A percentile compares a stretch with the other conserved stretches of the same genome.
Conservation (phyloP, 2,329 filamentous ascomycete species). For the Arthrobotrys pseudoclavata region DNA sequence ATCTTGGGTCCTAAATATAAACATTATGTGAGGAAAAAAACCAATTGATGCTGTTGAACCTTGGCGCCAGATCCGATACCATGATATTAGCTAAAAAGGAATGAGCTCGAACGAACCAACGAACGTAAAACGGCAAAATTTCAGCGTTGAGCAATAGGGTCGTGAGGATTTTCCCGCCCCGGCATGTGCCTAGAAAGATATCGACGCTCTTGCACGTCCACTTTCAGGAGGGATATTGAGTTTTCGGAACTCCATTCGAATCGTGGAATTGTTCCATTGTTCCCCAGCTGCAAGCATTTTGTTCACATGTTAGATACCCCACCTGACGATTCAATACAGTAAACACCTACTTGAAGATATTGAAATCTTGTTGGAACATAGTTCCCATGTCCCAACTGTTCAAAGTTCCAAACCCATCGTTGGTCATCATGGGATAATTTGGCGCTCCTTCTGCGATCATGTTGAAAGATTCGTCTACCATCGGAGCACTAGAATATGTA, state of each 20-base stretch:
- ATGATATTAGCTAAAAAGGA: constrained; percentile 16
- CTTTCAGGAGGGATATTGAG: constrained; percentile 39
- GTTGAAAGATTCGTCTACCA: constrained; percentile 34
- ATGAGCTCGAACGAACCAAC: constrained; percentile 15
- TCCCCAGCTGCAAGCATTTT: constrained; percentile 30
- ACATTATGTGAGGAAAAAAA: constrained; percentile 1
- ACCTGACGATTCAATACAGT: background rate
- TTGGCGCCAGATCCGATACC: constrained; percentile 28
- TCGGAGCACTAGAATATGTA: constrained; percentile 21
- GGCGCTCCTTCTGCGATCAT: constrained; percentile 30
- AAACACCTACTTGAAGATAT: constrained; percentile 44
- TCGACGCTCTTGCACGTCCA: background rate
- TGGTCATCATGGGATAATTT: constrained; percentile 34
- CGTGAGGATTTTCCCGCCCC: background rate
- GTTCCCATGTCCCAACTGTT: constrained; percentile 47
- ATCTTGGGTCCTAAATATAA: constrained; percentile 8
- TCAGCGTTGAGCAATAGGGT: constrained; percentile 1
- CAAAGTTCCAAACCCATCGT: constrained; percentile 14
- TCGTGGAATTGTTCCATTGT: constrained; percentile 45
- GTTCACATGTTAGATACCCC: constrained; percentile 27
- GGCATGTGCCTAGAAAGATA: constrained; percentile 22
- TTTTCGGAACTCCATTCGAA: constrained; percentile 47
- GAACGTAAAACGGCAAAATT: background rate
- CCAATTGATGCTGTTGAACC: constrained; percentile 14
- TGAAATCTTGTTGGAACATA: constrained; percentile 46